Evolutionary conservation across 129 eudicot species (phyloP).

Genomic region (Helianthus tuberosus): DNA sequence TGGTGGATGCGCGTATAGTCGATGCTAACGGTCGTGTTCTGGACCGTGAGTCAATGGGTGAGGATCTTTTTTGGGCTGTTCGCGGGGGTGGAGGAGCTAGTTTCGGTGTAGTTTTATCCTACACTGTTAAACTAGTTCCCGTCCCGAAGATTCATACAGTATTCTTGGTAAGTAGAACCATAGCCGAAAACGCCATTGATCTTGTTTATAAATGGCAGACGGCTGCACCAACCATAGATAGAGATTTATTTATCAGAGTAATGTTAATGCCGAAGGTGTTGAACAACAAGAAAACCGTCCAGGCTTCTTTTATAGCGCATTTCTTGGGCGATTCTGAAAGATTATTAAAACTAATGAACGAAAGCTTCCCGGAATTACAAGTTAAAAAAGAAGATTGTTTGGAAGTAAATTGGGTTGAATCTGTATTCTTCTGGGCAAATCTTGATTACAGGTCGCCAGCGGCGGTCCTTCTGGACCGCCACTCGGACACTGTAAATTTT

Average conservation of each 20-base stretch:
- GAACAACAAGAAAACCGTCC: neutral
- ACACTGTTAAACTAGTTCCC: conserved; percentile 22
- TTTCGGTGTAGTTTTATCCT: conserved; percentile 25
- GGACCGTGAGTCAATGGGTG: conserved; percentile 25
- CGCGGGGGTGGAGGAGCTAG: conserved; percentile 29
- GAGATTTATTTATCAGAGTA: conserved; percentile 13
- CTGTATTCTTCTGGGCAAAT: conserved; percentile 23
- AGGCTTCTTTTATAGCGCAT: conserved; percentile 27
- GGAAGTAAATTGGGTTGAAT: conserved; percentile 23
- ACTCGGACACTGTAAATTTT: conserved; percentile 9
- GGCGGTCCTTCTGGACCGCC: conserved; percentile 18
- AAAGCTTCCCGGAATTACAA: conserved; percentile 13
- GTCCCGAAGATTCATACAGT: neutral
- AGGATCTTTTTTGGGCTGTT: conserved; percentile 30
- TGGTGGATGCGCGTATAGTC: conserved; percentile 12
- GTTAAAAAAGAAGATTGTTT: conserved; percentile 17
- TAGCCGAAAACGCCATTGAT: neutral
- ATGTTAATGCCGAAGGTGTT: conserved; percentile 13
- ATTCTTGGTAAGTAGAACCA: neutral
- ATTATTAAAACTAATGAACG: conserved; percentile 1
- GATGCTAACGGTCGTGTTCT: conserved; percentile 12
- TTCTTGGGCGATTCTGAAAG: conserved; percentile 11
- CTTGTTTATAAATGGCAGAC: conserved; percentile 22
- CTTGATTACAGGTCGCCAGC: conserved; percentile 7
- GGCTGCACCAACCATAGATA: conserved; percentile 4